Evolutionary conservation across 495 filamentous ascomycete species (phyloP).

Genomic region (Acidiella bohemica): DNA sequence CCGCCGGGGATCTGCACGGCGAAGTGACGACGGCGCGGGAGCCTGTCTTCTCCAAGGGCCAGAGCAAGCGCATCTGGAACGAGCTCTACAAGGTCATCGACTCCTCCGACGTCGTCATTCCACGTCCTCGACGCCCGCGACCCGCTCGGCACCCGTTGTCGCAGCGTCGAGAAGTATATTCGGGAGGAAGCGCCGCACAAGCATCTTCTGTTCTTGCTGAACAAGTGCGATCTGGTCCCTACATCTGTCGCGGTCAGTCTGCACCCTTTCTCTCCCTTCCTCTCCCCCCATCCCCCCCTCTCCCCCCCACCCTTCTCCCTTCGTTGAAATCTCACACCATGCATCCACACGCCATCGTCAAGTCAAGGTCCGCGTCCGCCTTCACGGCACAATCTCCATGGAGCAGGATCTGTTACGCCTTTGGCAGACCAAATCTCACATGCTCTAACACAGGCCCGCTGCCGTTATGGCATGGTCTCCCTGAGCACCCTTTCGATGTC

Average conservation of each 20-base stretch:
- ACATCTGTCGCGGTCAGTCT: conserved; percentile 82
- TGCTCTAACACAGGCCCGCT: conserved; percentile 22
- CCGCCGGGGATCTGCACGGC: conserved; percentile 38
- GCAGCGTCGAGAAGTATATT: conserved; percentile 87
- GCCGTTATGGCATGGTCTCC: conserved; percentile 67
- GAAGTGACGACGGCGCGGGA: conserved; percentile 59
- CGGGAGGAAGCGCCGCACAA: conserved; percentile 88
- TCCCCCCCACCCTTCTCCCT: too few species aligned
- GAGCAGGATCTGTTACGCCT: conserved; percentile 88
- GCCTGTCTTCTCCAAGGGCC: conserved; percentile 84
- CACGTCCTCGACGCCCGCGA: conserved; percentile 33
- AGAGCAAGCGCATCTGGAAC: conserved; percentile 93
- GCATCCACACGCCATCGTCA: conserved; percentile 23
- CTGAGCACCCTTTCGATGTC: conserved; percentile 35
- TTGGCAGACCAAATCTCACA: conserved; percentile 66
- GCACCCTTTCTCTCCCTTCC: conserved; percentile 39
- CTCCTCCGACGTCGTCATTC: conserved; percentile 28
- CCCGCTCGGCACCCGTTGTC: conserved; percentile 37
- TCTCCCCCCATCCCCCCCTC: conserved; percentile 26
- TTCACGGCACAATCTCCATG: conserved; percentile 38
- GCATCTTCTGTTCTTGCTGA: conserved; percentile 80
- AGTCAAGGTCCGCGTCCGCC: conserved; percentile 83
- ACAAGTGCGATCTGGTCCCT: conserved; percentile 95
- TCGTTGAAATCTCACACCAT: too few species aligned
- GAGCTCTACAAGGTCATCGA: conserved; percentile 73